A percentile compares a stretch with the other conserved stretches of the same genome.
phyloP scores from a whole-genome alignment of 768 basidiomycete genomes.

The Trametes coccinea region DNA sequence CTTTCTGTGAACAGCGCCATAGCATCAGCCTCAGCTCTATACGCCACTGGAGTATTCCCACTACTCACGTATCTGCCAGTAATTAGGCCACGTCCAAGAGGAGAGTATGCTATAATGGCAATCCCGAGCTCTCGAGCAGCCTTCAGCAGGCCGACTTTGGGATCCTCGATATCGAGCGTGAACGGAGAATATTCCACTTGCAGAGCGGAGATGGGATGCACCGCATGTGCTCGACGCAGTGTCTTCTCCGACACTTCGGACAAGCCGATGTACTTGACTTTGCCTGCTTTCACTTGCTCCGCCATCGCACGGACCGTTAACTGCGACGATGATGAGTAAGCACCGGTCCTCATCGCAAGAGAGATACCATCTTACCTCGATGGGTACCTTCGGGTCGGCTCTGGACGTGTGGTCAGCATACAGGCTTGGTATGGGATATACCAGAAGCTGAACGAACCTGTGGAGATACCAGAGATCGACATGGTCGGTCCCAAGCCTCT shows the following conservation, averaged over 20 bases:
- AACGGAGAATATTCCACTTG: slow-evolving; percentile 42
- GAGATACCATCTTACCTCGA: slow-evolving; percentile 2
- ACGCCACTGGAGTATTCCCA: no score
- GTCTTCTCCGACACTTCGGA: slow-evolving; percentile 37
- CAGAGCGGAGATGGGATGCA: slow-evolving; percentile 39
- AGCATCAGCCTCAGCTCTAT: no score
- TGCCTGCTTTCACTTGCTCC: slow-evolving; percentile 36
- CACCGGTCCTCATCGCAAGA: no score
- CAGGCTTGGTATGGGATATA: not conserved
- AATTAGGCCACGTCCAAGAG: slow-evolving; percentile 49
- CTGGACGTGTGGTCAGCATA: not conserved
- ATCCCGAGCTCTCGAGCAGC: slow-evolving; percentile 43
- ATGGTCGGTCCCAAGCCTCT: slow-evolving; percentile 31
- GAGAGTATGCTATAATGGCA: slow-evolving; percentile 44
- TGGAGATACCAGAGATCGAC: slow-evolving; percentile 38
- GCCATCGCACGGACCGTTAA: slow-evolving; percentile 29
- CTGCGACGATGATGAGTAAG: slow-evolving; percentile 11
- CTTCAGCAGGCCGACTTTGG: slow-evolving; percentile 33
- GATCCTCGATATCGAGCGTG: slow-evolving; percentile 38
- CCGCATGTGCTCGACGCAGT: slow-evolving; percentile 38
- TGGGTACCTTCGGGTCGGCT: slow-evolving; percentile 1
- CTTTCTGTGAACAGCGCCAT: slow-evolving; percentile 10
- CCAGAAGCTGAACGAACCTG: slow-evolving; percentile 18
- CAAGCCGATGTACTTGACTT: slow-evolving; percentile 37
- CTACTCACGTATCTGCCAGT: slow-evolving; percentile 44